Evolutionary conservation across 73 alveolate species (phyloP).

Genomic region (Tetrahymena borealis): DNA sequence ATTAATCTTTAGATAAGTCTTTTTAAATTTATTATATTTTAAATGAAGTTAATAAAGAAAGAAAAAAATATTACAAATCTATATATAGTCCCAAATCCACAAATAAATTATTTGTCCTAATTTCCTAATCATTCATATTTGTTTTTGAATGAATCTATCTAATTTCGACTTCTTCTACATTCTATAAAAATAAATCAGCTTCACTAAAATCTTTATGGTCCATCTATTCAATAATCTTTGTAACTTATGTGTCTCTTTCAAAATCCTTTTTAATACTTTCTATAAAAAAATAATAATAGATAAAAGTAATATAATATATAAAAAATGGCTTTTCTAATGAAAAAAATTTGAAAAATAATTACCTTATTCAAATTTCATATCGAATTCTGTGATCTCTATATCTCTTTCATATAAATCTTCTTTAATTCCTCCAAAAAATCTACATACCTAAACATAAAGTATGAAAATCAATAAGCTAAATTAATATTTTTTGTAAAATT

Average conservation of each 20-base stretch:
- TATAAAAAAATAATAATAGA: not conserved
- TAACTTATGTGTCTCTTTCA: not conserved
- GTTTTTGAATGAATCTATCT: not conserved
- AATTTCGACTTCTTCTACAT: not conserved
- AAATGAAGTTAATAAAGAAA: not conserved
- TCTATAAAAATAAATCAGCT: not conserved
- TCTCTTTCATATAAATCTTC: not conserved
- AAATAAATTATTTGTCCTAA: not conserved
- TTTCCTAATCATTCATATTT: not conserved
- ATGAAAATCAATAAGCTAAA: not conserved
- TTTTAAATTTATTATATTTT: no score
- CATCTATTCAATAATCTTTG: not conserved
- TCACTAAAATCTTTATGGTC: not conserved
- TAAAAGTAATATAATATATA: not conserved
- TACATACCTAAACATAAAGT: not conserved
- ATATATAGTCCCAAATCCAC: not conserved
- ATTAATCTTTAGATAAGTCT: not conserved
- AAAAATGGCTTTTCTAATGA: not conserved
- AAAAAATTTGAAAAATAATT: not conserved
- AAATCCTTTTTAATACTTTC: not conserved
- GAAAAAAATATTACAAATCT: not conserved
- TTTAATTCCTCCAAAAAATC: not conserved
- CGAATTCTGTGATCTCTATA: not conserved
- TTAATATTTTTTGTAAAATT: not conserved
- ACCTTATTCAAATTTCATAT: not conserved